Evolutionary conservation across 2,329 filamentous ascomycete species (phyloP).

Genomic region (Pseudocercospora fuligena): DNA sequence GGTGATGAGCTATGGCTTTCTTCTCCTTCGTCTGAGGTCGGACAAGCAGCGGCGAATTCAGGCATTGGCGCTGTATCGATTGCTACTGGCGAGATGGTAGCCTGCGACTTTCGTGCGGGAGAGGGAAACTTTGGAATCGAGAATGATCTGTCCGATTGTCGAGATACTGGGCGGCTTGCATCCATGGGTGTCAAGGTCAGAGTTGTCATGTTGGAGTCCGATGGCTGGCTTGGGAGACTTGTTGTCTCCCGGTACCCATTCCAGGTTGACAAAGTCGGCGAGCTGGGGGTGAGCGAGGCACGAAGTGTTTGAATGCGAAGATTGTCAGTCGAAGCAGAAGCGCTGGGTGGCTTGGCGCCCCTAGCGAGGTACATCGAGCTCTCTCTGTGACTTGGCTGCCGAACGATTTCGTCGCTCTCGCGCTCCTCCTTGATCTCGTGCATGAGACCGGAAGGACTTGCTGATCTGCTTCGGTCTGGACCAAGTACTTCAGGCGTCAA

Average conservation of each 20-base stretch:
- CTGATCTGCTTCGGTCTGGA: constrained; percentile 41
- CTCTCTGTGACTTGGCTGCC: constrained; percentile 17
- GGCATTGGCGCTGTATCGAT: constrained; percentile 31
- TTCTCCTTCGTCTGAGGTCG: constrained; percentile 17
- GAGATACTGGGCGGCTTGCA: constrained; percentile 9
- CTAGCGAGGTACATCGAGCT: constrained; percentile 11
- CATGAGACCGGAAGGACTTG: constrained; percentile 40
- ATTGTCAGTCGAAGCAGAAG: constrained; percentile 13
- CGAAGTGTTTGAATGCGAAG: constrained; percentile 42
- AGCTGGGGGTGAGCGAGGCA: constrained; percentile 48
- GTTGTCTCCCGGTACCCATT: constrained; percentile 35
- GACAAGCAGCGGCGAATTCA: constrained; percentile 30
- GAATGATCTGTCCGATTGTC: constrained; percentile 30
- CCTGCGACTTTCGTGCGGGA: constrained; percentile 30
- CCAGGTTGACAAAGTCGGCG: constrained; percentile 45
- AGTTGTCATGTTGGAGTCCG: constrained; percentile 21
- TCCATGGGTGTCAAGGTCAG: constrained; percentile 16
- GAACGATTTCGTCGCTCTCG: constrained; percentile 29
- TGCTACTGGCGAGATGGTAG: constrained; percentile 20
- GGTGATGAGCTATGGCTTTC: constrained; percentile 25
- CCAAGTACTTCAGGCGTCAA: constrained; percentile 50
- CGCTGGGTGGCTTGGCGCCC: constrained; percentile 15
- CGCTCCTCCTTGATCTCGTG: constrained; percentile 48
- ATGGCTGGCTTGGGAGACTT: constrained; percentile 20
- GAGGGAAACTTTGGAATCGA: constrained; percentile 46